Conservation (phyloP, 1,284 basidiomycete genomes). For the Nidula niveotomentosa region DNA sequence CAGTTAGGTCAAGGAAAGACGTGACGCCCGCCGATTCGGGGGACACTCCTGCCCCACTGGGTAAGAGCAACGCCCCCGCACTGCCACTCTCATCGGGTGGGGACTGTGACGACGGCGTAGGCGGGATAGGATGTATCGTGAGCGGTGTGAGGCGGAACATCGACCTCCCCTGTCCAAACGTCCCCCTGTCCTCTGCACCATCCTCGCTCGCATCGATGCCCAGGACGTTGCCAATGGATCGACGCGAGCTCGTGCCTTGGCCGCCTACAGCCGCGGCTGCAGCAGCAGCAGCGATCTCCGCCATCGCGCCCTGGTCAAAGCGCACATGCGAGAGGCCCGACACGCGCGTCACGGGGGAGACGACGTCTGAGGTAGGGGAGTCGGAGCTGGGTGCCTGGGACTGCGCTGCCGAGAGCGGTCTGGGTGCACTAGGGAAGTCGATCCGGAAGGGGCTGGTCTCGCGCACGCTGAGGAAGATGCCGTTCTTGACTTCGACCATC, state of each 20-base stretch:
- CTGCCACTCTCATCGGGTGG: too few relatives aligned
- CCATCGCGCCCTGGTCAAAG: conserved; percentile 1
- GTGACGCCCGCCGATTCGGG: conserved; percentile 21
- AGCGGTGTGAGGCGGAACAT: conserved; percentile 24
- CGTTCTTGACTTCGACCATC: conserved; percentile 11
- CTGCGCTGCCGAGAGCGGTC: background rate
- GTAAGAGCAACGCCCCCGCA: conserved; percentile 13
- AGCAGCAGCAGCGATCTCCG: background rate
- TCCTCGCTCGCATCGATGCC: background rate
- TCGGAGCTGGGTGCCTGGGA: conserved; percentile 1
- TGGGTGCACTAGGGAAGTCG: conserved; percentile 28
- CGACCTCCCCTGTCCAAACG: background rate
- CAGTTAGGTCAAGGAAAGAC: conserved; percentile 61
- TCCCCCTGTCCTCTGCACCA: background rate
- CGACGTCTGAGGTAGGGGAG: conserved; percentile 1
- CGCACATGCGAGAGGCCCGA: conserved; percentile 16
- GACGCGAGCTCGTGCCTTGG: background rate
- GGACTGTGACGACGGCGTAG: background rate
- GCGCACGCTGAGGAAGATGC: conserved; percentile 29
- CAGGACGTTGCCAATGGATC: background rate
- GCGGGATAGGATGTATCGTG: conserved; percentile 6
- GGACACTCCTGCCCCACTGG: conserved; percentile 4
- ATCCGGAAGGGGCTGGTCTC: conserved; percentile 44
- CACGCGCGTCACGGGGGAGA: conserved; percentile 2
- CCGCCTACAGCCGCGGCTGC: background rate